Evolutionary conservation across 805 yeast species (phyloP).

Genomic region (Starmerella bombi): DNA sequence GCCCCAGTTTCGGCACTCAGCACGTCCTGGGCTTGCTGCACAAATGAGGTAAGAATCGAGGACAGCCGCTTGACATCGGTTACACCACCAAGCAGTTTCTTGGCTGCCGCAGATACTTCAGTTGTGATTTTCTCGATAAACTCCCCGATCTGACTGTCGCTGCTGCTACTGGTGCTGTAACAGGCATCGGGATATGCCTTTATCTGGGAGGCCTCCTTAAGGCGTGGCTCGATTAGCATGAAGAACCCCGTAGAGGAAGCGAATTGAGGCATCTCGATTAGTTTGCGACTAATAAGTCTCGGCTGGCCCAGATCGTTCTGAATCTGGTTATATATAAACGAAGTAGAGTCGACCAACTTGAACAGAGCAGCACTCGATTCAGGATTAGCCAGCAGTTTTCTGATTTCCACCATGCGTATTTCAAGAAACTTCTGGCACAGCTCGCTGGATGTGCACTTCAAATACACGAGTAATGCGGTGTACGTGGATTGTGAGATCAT

Average conservation of each 20-base stretch:
- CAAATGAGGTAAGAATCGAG: conserved; percentile 1
- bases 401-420: conserved; percentile 6
- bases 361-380: conserved; percentile 7
- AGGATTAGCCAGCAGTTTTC: background rate
- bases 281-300: conserved; percentile 9
- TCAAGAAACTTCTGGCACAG: conserved; percentile 12
- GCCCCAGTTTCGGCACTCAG: conserved; percentile 7
- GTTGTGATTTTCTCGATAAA: conserved; percentile 3
- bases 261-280: conserved; percentile 14
- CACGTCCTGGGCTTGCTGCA: conserved; percentile 10
- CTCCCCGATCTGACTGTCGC: background rate
- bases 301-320: conserved; percentile 11
- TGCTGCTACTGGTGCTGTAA: conserved; percentile 2
- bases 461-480: conserved; percentile 18
- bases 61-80: conserved; percentile 2
- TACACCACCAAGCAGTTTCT: background rate
- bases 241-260: background rate
- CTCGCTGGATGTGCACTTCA: conserved; percentile 12
- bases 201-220: background rate
- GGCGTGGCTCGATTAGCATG: background rate
- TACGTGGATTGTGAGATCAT: conserved; percentile 16
- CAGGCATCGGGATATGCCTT: conserved; percentile 14
- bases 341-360: conserved; percentile 14
- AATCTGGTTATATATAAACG: conserved; percentile 13
- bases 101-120: background rate